phyloP scores from a whole-genome alignment of 1,284 basidiomycete species.

The Fomes fomentarius region DNA sequence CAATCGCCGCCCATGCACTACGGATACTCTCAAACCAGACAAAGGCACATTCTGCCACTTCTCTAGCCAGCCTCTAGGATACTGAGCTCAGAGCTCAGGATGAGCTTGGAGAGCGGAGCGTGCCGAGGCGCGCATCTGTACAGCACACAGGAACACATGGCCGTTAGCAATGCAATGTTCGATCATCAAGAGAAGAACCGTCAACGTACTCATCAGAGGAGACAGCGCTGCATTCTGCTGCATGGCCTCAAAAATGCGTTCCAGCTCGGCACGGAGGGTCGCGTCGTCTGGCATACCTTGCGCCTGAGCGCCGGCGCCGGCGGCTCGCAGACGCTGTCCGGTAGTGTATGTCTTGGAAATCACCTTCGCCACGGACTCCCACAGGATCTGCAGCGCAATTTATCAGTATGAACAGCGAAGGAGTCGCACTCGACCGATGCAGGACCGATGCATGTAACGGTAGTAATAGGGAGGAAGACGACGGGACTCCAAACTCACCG shows the following conservation, averaged over 20 bases:
- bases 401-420: conserved; percentile 4
- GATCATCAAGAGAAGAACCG: conserved; percentile 10
- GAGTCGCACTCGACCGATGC: too few species aligned
- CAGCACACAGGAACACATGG: conserved; percentile 2
- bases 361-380: conserved; percentile 21
- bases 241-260: conserved; percentile 13
- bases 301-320: conserved; percentile 5
- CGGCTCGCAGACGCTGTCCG: conserved; percentile 15
- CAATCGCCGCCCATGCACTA: too few species aligned
- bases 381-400: conserved; percentile 14
- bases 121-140: conserved; percentile 19
- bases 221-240: conserved; percentile 16
- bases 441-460: too few species aligned
- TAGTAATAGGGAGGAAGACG: background rate
- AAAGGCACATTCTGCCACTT: too few species aligned
- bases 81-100: too few species aligned
- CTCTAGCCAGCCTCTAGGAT: too few species aligned
- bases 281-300: conserved; percentile 19
- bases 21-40: too few species aligned
- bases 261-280: conserved; percentile 12
- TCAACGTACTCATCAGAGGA: conserved; percentile 21
- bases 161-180: conserved; percentile 11
- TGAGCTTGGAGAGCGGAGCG: conserved; percentile 6
- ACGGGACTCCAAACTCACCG: conserved; percentile 14
- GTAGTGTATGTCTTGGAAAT: conserved; percentile 13